These are phyloP conservation scores for Orychophragmus violaceus DNA, from an alignment of 345 rosid species.

Conservation along the genomic window DNA sequence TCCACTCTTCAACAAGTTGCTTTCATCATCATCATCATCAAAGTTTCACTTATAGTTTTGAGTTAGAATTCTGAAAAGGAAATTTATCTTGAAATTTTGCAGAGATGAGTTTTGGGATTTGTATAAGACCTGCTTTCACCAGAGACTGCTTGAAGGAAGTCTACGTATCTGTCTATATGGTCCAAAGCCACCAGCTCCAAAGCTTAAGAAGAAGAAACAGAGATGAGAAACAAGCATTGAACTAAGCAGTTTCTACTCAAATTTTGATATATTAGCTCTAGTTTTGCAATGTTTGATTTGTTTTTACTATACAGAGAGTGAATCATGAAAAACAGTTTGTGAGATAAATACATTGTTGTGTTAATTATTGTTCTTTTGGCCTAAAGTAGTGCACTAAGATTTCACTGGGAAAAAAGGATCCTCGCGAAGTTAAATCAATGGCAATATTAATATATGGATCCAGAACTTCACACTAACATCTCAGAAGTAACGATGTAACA, in stretches of 20 bases:
- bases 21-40: neutral
- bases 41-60: neutral
- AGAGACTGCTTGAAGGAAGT: slow-evolving; percentile 42
- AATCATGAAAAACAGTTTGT: neutral
- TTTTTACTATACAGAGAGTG: neutral
- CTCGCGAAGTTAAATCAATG: slow-evolving; percentile 3
- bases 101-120: slow-evolving; percentile 91
- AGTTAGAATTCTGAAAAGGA: neutral
- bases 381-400: slow-evolving; percentile 5
- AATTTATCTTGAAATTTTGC: slow-evolving; percentile 17
- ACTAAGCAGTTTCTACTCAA: neutral
- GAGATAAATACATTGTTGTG: neutral
- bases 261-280: neutral
- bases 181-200: slow-evolving; percentile 36
- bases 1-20: neutral
- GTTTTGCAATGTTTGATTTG: neutral
- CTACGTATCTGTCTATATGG: slow-evolving; percentile 67
- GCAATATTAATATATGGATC: neutral
- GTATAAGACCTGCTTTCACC: slow-evolving; percentile 69
- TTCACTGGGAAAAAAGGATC: neutral
- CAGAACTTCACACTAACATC: too few relatives aligned
- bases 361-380: neutral
- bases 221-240: neutral
- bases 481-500: too few relatives aligned
- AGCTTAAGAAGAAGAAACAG: slow-evolving; percentile 29